Evolutionary conservation across 108 stramenopile genomes (phyloP).

Genomic region (Nitzschia putrida): DNA sequence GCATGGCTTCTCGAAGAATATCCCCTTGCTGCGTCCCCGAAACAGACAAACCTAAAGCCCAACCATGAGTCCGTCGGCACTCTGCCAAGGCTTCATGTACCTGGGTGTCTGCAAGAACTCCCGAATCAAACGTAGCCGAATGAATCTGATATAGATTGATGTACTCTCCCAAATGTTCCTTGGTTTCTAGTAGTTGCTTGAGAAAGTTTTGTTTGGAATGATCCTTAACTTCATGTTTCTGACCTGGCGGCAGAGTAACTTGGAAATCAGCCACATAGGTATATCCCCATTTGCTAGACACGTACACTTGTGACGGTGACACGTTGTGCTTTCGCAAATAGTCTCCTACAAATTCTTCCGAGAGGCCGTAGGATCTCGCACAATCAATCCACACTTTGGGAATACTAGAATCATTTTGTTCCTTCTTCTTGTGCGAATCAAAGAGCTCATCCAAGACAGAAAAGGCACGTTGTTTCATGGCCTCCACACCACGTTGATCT

Average conservation of each 20-base stretch:
- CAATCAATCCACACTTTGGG: conserved; percentile 68
- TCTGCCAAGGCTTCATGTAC: conserved; percentile 59
- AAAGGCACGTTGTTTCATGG: conserved; percentile 67
- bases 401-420: not conserved
- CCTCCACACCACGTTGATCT: conserved; percentile 32
- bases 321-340: conserved; percentile 54
- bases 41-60: conserved; percentile 74
- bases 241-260: conserved; percentile 53
- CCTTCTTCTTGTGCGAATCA: not conserved
- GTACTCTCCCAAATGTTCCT: conserved; percentile 56
- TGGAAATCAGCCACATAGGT: conserved; percentile 80
- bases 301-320: conserved; percentile 49
- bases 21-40: conserved; percentile 66
- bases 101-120: conserved; percentile 52
- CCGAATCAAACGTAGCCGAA: conserved; percentile 81
- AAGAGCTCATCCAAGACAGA: conserved; percentile 64
- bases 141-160: conserved; percentile 77
- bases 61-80: conserved; percentile 58
- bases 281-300: conserved; percentile 79
- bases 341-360: conserved; percentile 77
- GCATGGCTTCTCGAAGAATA: conserved; percentile 56
- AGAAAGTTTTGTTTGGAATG: conserved; percentile 73
- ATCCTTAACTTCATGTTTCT: conserved; percentile 81
- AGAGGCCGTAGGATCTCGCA: conserved; percentile 76
- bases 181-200: conserved; percentile 63